A percentile compares a stretch with the other conserved stretches of the same genome.
These are phyloP conservation scores for Aspergillus udagawae DNA, from an alignment of 2,329 filamentous ascomycete genomes.

Conservation along the genomic window DNA sequence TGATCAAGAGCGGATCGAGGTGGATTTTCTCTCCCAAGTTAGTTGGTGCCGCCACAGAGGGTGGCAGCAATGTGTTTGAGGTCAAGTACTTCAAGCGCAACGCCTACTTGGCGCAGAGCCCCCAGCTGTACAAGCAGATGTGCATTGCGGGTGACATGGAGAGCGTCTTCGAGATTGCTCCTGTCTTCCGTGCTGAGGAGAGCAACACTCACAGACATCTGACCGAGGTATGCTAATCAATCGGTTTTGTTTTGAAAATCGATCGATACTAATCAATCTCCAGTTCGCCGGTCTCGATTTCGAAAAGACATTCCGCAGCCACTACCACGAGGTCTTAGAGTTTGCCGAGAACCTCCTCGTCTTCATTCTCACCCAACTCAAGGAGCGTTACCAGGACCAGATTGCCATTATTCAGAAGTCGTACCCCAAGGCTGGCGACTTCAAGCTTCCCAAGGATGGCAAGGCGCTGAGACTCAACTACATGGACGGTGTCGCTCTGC, in stretches of 20 bases:
- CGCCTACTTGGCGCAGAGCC: slow-evolving; percentile 64
- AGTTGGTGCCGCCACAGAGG: slow-evolving; percentile 85
- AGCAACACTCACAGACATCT: slow-evolving; percentile 64
- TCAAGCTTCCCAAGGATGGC: slow-evolving; percentile 47
- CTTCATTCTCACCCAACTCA: slow-evolving; percentile 46
- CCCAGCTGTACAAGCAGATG: slow-evolving; percentile 67
- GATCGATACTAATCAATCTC: slow-evolving; percentile 12
- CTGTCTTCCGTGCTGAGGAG: slow-evolving; percentile 65
- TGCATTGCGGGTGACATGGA: slow-evolving; percentile 61
- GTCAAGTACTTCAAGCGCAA: slow-evolving; percentile 84
- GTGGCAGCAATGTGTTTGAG: slow-evolving; percentile 86
- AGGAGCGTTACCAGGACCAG: slow-evolving; percentile 42
- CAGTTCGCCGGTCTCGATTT: slow-evolving; percentile 52
- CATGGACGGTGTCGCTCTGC: slow-evolving; percentile 45
- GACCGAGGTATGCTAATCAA: slow-evolving; percentile 49
- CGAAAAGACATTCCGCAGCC: slow-evolving; percentile 47
- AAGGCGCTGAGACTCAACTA: slow-evolving; percentile 48
- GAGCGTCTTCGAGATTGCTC: slow-evolving; percentile 61
- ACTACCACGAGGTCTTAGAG: slow-evolving; percentile 50
- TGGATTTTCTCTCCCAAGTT: slow-evolving; percentile 87
- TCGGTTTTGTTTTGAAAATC: not conserved
- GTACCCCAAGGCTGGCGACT: slow-evolving; percentile 49
- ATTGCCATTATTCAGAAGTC: slow-evolving; percentile 46
- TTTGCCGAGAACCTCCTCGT: slow-evolving; percentile 49
- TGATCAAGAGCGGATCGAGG: slow-evolving; percentile 69